phyloP scores from a whole-genome alignment of 2,329 filamentous ascomycete genomes.

The Penicillium hesseltinei region DNA sequence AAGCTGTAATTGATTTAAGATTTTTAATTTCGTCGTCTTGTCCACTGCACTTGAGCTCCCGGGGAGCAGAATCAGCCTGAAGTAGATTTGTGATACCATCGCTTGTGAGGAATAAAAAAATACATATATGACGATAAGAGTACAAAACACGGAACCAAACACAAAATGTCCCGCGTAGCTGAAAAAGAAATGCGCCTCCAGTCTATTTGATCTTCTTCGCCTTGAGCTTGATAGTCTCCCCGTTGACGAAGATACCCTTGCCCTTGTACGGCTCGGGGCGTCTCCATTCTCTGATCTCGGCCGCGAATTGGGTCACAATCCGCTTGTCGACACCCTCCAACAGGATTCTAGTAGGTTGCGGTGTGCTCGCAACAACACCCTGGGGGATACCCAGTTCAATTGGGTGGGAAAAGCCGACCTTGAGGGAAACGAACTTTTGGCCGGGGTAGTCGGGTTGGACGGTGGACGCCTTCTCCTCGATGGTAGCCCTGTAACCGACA shows the following conservation, averaged over 20 bases:
- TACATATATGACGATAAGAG: constrained; percentile 20
- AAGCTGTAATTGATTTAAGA: constrained; percentile 38
- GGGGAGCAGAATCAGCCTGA: constrained; percentile 20
- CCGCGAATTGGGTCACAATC: constrained; percentile 86
- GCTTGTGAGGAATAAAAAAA: constrained; percentile 16
- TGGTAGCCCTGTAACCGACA: constrained; percentile 87
- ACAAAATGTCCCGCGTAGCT: constrained; percentile 28
- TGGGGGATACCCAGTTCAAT: constrained; percentile 82
- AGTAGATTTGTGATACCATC: constrained; percentile 39
- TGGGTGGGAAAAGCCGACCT: constrained; percentile 94
- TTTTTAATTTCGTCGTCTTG: constrained; percentile 1
- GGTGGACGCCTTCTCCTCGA: constrained; percentile 73
- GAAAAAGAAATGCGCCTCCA: constrained; percentile 16
- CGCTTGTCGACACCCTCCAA: constrained; percentile 86
- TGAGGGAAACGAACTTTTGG: constrained; percentile 86
- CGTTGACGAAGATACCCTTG: constrained; percentile 97
- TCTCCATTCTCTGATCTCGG: constrained; percentile 82
- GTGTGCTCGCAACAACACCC: constrained; percentile 81
- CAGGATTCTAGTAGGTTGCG: constrained; percentile 86
- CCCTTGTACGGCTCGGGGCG: constrained; percentile 97
- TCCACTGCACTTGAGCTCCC: background rate
- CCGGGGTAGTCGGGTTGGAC: constrained; percentile 67
- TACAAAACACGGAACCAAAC: constrained; percentile 27
- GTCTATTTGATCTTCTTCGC: constrained; percentile 90
- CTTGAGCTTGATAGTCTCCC: constrained; percentile 97